phyloP scores from a whole-genome alignment of 2,329 filamentous ascomycete genomes.

The Botrytis sinoallii region DNA sequence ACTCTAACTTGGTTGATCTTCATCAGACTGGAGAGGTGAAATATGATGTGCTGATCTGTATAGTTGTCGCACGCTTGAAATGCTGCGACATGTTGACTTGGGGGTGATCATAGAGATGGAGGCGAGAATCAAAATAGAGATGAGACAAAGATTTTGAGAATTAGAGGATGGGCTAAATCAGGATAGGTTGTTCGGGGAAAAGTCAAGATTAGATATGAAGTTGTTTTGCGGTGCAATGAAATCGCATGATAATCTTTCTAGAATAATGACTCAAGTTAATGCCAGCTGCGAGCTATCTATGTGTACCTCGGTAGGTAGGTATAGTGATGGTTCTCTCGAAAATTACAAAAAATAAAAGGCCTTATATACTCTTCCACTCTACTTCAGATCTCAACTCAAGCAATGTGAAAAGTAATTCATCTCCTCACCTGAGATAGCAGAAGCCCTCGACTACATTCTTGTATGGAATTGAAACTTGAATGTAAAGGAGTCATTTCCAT shows the following conservation, averaged over 20 bases:
- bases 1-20: background rate
- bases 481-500: background rate
- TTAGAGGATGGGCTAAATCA: background rate
- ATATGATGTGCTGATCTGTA: background rate
- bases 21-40: background rate
- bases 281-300: background rate
- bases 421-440: background rate
- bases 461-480: no score
- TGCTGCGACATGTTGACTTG: background rate
- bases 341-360: no score
- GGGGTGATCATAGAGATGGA: background rate
- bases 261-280: background rate
- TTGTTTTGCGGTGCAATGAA: background rate
- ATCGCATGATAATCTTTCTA: background rate
- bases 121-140: background rate
- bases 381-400: background rate
- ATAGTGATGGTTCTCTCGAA: background rate
- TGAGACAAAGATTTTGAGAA: background rate
- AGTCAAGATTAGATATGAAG: background rate
- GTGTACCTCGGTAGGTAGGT: background rate
- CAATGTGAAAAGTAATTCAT: accelerated
- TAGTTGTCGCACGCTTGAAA: background rate
- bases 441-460: background rate
- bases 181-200: background rate
- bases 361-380: background rate